Base-by-base conservation (phyloP, 495 filamentous ascomycete genomes). In the Daldinia concentrica region DNA sequence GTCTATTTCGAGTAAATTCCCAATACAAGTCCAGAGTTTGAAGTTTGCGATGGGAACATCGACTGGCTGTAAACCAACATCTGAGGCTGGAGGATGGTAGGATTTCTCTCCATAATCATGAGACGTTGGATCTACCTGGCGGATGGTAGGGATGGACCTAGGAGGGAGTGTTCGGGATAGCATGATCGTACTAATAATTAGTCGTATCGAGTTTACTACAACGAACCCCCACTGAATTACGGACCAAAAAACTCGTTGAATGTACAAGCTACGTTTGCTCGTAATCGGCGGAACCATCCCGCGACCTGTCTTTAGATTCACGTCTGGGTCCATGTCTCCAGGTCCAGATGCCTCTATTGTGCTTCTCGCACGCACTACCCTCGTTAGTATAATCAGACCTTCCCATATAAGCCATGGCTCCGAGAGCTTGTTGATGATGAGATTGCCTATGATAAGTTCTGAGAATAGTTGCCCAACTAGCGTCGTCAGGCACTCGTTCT, bases 381-480 rank as follows among this genome's bases (percentile, higher is more conserved):
- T 74, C 32, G 83, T 76, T 34, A 75, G 66, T 45, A 84, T 96
- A 66, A 88, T 90, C 70, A 94, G 86, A 62, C 86, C 86, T 75
- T 94, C 91, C 89, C 91, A 96, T 66, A 98, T 80, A 72, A 97
- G 86, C 90, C 91, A 93, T 24, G 91, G 90, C 80, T 98, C 90
- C 74, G 90, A 95, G 65, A 90, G 83, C 75, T 86, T 93, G 66
- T 90, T 92, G 62, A 89, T 88, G 59, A 98, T 81, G 58, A 88
- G 83, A 59, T 91, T 92, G 19, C 92, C 91, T 43, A 99, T 80
- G 19, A 98, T 91, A 78, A 94, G 87, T 71, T 96, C 92, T 6
- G 92, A 92, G 52, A 98, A 81, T 27, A 98, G 87, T 78, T 98
- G 94, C 43, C 89, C 87, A 62, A 98, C 90, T 54, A 99, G 83